These are phyloP conservation scores for Naganishia antarctica DNA, from an alignment of 768 basidiomycete genomes.

Conservation along the genomic window DNA sequence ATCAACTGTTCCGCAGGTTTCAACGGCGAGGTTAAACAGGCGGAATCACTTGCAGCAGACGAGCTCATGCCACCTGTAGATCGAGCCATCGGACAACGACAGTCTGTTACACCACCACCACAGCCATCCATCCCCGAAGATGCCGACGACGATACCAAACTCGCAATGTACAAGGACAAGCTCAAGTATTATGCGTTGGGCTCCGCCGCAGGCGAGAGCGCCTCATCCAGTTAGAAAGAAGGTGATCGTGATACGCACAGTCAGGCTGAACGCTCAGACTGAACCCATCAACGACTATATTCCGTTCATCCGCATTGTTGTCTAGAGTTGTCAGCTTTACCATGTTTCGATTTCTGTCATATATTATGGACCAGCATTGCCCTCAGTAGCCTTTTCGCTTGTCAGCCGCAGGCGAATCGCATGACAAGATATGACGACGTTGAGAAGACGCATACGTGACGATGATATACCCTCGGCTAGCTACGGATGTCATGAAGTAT, in stretches of 20 bases:
- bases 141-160: conserved; percentile 24
- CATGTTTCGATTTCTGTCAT: not conserved
- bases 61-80: not conserved
- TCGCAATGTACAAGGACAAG: conserved; percentile 25
- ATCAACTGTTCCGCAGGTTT: not conserved
- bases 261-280: too few relatives aligned
- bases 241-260: not conserved
- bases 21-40: not conserved
- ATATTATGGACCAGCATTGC: too few relatives aligned
- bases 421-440: too few relatives aligned
- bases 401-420: too few relatives aligned
- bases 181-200: conserved; percentile 15
- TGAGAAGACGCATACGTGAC: too few relatives aligned
- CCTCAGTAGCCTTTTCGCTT: too few relatives aligned
- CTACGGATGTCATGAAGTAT: too few relatives aligned
- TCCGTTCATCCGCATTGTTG: not conserved
- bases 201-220: not conserved
- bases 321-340: not conserved
- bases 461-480: too few relatives aligned
- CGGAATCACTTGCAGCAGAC: not conserved
- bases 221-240: not conserved
- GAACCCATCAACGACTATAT: not conserved
- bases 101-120: conserved; percentile 10
- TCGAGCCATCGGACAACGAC: not conserved
- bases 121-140: conserved; percentile 6